These are phyloP conservation scores for Platanthera zijinensis DNA, from an alignment of 106 monocot genomes.

Conservation along the genomic window DNA sequence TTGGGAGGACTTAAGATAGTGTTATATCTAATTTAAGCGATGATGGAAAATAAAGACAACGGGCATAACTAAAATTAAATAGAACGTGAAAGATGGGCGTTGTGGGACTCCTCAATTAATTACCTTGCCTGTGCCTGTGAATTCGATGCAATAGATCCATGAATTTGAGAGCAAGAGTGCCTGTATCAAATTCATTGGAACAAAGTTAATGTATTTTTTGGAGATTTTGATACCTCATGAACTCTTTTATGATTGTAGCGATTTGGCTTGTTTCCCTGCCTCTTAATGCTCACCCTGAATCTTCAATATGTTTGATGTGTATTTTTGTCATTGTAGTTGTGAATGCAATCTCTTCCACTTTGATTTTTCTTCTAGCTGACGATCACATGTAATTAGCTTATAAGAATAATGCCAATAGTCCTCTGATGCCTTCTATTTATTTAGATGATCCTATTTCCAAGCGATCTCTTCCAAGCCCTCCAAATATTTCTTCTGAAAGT, in stretches of 20 bases:
- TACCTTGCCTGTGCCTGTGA: too few species aligned
- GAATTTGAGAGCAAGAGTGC: too few species aligned
- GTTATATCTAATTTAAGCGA: too few species aligned
- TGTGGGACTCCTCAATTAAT: too few species aligned
- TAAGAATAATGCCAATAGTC: background rate
- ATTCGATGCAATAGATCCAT: too few species aligned
- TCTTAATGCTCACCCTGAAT: background rate
- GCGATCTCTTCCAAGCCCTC: constrained; percentile 19
- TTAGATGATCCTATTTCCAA: constrained; percentile 92
- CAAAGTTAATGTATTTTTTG: too few species aligned
- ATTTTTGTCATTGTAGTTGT: background rate
- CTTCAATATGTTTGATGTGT: background rate
- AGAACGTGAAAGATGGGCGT: too few species aligned
- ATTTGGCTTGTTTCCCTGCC: background rate
- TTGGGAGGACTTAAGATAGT: too few species aligned
- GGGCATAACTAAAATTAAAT: too few species aligned
- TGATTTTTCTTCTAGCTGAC: background rate
- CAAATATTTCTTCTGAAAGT: constrained; percentile 27
- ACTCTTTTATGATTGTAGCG: constrained; percentile 1
- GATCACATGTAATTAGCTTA: background rate
- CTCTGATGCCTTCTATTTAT: background rate
- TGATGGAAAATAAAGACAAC: too few species aligned
- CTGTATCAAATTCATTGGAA: too few species aligned
- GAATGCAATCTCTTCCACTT: background rate
- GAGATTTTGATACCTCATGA: background rate